phyloP scores from a whole-genome alignment of 257 asterid species.

The Catharanthus roseus region DNA sequence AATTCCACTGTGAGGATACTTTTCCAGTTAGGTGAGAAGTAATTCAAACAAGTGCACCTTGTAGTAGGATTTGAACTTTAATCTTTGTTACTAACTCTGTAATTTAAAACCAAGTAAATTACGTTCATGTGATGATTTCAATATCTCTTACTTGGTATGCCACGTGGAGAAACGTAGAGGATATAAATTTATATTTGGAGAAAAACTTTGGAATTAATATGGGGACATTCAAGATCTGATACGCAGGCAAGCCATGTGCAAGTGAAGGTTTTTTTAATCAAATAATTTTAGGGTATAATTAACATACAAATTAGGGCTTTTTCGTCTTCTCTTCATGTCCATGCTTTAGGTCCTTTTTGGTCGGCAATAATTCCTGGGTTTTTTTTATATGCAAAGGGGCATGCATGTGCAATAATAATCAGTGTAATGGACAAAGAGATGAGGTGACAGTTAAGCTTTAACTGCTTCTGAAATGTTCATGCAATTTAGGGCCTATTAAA shows the following conservation, averaged over 20 bases:
- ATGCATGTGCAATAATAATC: constrained; percentile 8
- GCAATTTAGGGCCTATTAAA: too few relatives aligned
- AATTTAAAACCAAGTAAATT: too few relatives aligned
- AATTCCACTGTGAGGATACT: too few relatives aligned
- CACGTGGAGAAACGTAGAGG: not conserved
- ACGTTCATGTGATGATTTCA: too few relatives aligned
- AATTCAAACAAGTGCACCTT: too few relatives aligned
- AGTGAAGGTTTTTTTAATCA: constrained; percentile 14
- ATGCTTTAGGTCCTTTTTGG: constrained; percentile 31
- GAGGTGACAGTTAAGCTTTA: constrained; percentile 1
- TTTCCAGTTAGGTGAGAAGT: too few relatives aligned
- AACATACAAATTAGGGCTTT: constrained; percentile 23
- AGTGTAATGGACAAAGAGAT: constrained; percentile 1
- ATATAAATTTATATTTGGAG: constrained; percentile 4
- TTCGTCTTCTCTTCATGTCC: constrained; percentile 10
- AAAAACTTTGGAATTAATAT: constrained; percentile 12
- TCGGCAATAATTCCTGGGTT: constrained; percentile 40
- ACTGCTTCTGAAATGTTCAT: not conserved
- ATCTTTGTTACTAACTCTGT: too few relatives aligned
- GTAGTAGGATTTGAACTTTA: too few relatives aligned
- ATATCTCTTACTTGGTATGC: too few relatives aligned
- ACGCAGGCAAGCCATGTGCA: constrained; percentile 45
- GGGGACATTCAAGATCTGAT: constrained; percentile 34
- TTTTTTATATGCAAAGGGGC: constrained; percentile 8
- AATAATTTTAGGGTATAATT: not conserved